Base-by-base conservation (phyloP, 2,329 filamentous ascomycete genomes). In the Cladosporium sp. region DNA sequence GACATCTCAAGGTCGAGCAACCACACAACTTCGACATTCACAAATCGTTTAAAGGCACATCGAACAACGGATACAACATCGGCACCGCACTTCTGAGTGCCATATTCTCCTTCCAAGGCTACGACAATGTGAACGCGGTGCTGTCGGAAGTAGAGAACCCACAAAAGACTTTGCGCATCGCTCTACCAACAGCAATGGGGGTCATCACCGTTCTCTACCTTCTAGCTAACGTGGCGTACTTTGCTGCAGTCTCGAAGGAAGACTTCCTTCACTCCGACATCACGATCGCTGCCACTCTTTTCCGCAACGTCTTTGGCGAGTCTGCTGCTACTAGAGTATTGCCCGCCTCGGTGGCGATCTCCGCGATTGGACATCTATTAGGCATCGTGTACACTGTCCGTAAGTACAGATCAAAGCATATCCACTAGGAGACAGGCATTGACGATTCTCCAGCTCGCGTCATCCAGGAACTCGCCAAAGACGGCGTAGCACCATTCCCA, bases 91-190 rank as follows among this genome's bases (percentile, higher is more conserved):
- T 91, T 0, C 88, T 88, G 78, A 88, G 77, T 69, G 86, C 91
- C 0, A 85, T 89, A 43, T 90, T 90, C 73, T 89, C 88, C 0
- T 91, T 90, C 63, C 82, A 87, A 0, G 89, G 89, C 0, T 79
- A 89, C 14, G 84, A 82, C 58, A 91, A 90, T 66, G 81, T 88
- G 66, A 89, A 88, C 76, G 88, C 90, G 68, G 88, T 91, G 3
- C 79, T 91, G 58, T 89, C 89, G 71, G 89, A 91, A 73, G 88
- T 91, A 16, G 86, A 86, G 66, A 82, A 91, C 65, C 89, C 89
- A 0, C 82, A 90, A 0, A 79, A 83, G 23, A 91, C 88, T 0
- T 75, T 91, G 18, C 86, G 84, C 57, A 85, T 85, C 0, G 88
- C 53, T 11, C 7, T 32, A 4, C 53, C 53, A 6, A n/a, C 28